Percentiles rank a stretch among this genome's conserved stretches.
These are phyloP conservation scores for Purshia tridentata DNA, from an alignment of 306 rosid species.

Conservation along the genomic window DNA sequence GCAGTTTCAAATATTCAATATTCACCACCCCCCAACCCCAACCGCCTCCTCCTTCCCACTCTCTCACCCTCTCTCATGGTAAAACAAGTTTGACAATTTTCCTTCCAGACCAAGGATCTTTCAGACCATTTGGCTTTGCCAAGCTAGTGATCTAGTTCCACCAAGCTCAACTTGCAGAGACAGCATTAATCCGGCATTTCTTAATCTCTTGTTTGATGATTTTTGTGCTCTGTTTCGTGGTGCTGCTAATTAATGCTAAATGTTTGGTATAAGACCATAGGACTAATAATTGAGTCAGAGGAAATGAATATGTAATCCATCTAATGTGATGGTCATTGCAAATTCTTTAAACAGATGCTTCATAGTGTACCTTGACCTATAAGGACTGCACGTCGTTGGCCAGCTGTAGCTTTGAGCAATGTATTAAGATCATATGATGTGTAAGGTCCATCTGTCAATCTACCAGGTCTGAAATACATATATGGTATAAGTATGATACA, in stretches of 20 bases:
- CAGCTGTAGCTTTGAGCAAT: constrained; percentile 90
- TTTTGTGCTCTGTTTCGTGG: background rate
- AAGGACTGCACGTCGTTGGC: constrained; percentile 80
- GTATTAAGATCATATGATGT: constrained; percentile 96
- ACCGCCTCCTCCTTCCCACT: background rate
- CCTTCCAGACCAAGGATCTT: background rate
- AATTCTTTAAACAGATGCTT: background rate
- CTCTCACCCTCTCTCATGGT: background rate
- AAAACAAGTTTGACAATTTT: background rate
- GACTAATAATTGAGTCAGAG: background rate
- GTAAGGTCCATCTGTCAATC: constrained; percentile 98
- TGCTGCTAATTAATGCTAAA: background rate
- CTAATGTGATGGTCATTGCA: background rate
- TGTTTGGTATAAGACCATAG: background rate
- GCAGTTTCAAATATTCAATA: background rate
- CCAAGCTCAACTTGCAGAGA: background rate
- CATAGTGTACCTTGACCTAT: constrained; percentile 73
- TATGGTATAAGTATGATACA: background rate
- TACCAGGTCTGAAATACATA: constrained; percentile 66
- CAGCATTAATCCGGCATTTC: background rate
- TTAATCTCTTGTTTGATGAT: background rate
- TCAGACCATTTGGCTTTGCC: no score
- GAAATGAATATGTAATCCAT: background rate
- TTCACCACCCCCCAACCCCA: background rate
- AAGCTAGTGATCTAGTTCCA: background rate